A percentile compares a stretch with the other conserved stretches of the same genome.
Evolutionary conservation across 208 protist species (phyloP).

Genomic region (Balamuthia mandrillaris): DNA sequence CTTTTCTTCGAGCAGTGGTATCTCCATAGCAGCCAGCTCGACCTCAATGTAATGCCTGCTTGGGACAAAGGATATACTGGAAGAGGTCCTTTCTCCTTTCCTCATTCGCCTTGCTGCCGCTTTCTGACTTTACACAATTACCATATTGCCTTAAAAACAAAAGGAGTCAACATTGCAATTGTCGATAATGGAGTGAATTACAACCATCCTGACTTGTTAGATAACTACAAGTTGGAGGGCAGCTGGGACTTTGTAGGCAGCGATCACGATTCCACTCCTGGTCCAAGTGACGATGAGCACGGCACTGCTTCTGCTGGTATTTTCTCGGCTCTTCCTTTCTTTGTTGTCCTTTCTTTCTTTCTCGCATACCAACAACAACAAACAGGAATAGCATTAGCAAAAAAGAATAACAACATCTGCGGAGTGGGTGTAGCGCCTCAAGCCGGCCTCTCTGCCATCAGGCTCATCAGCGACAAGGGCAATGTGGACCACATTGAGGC

Average conservation of each 20-base stretch:
- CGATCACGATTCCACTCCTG: background rate
- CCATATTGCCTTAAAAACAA: no score
- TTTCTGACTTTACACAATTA: no score
- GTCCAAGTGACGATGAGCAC: background rate
- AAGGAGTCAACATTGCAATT: background rate
- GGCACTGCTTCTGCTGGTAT: background rate
- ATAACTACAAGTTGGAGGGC: background rate
- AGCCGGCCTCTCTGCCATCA: background rate
- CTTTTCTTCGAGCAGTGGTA: background rate
- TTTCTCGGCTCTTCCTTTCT: background rate
- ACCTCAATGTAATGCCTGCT: background rate
- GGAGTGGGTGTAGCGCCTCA: background rate
- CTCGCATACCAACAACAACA: no score
- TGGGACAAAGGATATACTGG: background rate
- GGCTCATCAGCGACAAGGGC: background rate
- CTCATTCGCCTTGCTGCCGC: no score
- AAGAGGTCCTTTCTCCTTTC: no score
- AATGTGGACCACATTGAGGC: background rate
- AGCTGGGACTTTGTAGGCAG: conserved; percentile 27
- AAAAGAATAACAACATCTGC: background rate
- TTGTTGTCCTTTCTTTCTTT: background rate
- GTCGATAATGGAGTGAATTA: background rate
- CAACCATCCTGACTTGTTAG: background rate
- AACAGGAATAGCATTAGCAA: background rate
- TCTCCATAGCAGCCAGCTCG: background rate